phyloP scores from a whole-genome alignment of 441 rosid species.

The Euphorbia corollata region DNA sequence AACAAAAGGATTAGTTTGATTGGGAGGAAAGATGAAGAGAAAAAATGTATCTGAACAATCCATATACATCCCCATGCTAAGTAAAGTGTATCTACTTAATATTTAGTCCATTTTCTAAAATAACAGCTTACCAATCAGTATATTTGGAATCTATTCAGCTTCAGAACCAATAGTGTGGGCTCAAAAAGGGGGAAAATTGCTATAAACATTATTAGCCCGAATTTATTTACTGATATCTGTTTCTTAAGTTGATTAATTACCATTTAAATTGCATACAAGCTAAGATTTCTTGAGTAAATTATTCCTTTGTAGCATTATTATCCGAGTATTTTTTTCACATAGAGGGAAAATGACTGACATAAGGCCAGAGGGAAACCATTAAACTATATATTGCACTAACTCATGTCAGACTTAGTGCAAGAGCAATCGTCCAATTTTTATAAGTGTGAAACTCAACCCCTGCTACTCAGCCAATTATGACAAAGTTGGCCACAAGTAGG shows the following conservation, averaged over 20 bases:
- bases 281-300: not conserved
- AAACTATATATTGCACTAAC: not conserved
- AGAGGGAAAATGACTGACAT: too few relatives aligned
- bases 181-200: not conserved
- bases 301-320: not conserved
- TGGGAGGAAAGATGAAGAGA: not conserved
- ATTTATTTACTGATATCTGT: not conserved
- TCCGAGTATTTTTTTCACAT: not conserved
- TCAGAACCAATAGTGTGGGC: not conserved
- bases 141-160: too few relatives aligned
- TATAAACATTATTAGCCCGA: not conserved
- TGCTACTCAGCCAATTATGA: not conserved
- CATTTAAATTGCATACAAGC: not conserved
- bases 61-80: not conserved
- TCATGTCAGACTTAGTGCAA: not conserved
- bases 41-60: not conserved
- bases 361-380: not conserved
- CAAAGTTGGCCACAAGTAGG: not conserved
- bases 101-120: not conserved
- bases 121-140: not conserved
- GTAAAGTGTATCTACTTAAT: not conserved
- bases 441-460: not conserved
- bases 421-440: not conserved
- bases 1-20: not conserved
- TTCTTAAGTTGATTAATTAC: not conserved